Conservation (phyloP, 495 filamentous ascomycete species). For the Aspergillus ostianus region DNA sequence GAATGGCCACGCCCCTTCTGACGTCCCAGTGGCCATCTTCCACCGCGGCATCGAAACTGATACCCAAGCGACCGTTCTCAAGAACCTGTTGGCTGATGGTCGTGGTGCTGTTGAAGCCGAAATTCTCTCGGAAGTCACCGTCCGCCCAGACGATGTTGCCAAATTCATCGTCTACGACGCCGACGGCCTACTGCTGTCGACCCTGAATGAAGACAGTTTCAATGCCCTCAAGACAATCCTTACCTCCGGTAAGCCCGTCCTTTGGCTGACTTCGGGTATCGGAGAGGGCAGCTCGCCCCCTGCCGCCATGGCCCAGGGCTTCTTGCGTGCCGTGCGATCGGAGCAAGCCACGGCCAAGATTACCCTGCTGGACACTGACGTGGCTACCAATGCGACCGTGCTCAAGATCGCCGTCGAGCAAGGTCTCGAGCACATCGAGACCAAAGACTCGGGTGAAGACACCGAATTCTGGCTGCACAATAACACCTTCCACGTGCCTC, state of each 20-base stretch:
- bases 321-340: neutral
- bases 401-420: too few species aligned
- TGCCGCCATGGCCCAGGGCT: conserved; percentile 1
- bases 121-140: neutral
- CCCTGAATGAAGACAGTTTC: neutral
- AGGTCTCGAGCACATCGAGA: neutral
- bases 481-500: neutral
- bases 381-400: neutral
- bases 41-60: too few species aligned
- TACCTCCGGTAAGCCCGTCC: neutral
- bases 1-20: too few species aligned
- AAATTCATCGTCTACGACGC: conserved; percentile 3
- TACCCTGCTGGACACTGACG: neutral
- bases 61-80: too few species aligned
- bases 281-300: neutral
- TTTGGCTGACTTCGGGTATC: neutral
- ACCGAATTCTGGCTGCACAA: conserved; percentile 1
- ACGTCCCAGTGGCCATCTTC: too few species aligned
- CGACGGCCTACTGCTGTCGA: neutral
- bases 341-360: neutral
- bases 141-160: neutral
- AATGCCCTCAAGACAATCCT: neutral
- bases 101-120: neutral
- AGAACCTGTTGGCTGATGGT: neutral
- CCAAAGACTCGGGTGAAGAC: conserved; percentile 1